A percentile compares a stretch with the other conserved stretches of the same genome.
Conservation (phyloP, 257 asterid species). For the Handroanthus guayacan region DNA sequence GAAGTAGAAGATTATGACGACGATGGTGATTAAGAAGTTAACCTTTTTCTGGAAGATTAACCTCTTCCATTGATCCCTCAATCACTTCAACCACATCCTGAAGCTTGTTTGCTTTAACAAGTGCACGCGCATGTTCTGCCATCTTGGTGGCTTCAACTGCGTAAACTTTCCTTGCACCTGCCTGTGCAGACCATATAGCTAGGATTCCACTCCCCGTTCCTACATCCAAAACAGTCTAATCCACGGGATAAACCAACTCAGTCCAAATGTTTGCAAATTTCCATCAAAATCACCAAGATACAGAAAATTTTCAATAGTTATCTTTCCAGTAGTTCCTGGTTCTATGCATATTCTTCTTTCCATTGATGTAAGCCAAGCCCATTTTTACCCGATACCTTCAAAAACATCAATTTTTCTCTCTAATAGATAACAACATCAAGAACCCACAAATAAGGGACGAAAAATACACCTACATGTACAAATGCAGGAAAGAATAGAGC, state of each 20-base stretch:
- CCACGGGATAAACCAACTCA: slow-evolving; percentile 51
- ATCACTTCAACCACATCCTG: slow-evolving; percentile 85
- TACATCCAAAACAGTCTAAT: slow-evolving; percentile 89
- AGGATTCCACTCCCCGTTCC: slow-evolving; percentile 98
- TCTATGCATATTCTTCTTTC: not conserved
- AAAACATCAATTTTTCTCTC: not conserved
- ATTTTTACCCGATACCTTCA: not conserved
- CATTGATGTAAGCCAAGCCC: not conserved
- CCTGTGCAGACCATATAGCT: slow-evolving; percentile 99
- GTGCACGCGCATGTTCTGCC: slow-evolving; percentile 86
- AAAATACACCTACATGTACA: not conserved
- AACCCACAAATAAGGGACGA: not conserved
- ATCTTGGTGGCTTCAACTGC: slow-evolving; percentile 99
- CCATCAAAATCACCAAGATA: slow-evolving; percentile 18
- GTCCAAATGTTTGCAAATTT: slow-evolving; percentile 32
- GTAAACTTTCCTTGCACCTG: slow-evolving; percentile 96
- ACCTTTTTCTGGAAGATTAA: slow-evolving; percentile 95
- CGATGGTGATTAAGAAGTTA: not conserved
- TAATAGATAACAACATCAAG: not conserved
- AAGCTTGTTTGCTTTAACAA: slow-evolving; percentile 76
- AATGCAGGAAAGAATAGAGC: not conserved
- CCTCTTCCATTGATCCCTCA: slow-evolving; percentile 91
- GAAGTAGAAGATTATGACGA: not conserved
- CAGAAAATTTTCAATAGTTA: not conserved
- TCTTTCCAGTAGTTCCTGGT: not conserved